Evolutionary conservation across 2,329 filamentous ascomycete genomes (phyloP).

Genomic region (Neophaeococcomyces aloes): DNA sequence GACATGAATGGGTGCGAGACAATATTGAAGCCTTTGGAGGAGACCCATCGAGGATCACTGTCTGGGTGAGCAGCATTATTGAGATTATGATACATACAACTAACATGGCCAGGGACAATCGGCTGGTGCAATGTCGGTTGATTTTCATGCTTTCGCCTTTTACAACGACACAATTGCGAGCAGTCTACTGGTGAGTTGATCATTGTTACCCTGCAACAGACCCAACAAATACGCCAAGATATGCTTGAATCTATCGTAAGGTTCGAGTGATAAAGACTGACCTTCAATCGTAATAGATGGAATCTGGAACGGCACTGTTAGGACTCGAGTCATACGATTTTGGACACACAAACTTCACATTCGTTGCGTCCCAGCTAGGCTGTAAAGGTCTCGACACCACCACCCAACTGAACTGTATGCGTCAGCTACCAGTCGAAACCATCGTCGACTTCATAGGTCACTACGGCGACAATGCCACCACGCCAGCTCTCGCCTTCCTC

Average conservation of each 20-base stretch:
- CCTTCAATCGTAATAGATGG: no score
- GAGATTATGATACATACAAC: no score
- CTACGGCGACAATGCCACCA: slow-evolving; percentile 16
- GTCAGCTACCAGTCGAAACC: slow-evolving; percentile 19
- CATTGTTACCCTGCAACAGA: no score
- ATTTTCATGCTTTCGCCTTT: slow-evolving; percentile 18
- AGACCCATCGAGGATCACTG: slow-evolving; percentile 35
- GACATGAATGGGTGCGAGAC: slow-evolving; percentile 42
- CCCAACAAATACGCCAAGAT: no score
- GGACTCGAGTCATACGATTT: slow-evolving; percentile 11
- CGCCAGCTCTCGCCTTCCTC: slow-evolving; percentile 17
- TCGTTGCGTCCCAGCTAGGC: slow-evolving; percentile 24
- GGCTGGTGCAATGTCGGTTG: slow-evolving; percentile 22
- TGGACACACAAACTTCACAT: slow-evolving; percentile 23
- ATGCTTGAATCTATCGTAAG: no score
- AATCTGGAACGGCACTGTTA: slow-evolving; percentile 15
- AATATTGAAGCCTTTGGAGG: slow-evolving; percentile 45
- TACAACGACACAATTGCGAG: slow-evolving; percentile 21
- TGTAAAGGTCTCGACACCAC: slow-evolving; percentile 21
- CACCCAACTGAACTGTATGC: slow-evolving; percentile 25
- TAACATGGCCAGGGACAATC: no score
- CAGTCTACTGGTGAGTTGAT: slow-evolving; percentile 13
- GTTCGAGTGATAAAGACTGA: no score
- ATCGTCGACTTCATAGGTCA: slow-evolving; percentile 24
- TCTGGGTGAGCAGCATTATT: no score